Evolutionary conservation across 345 rosid genomes (phyloP).

Genomic region (Balakata baccata): DNA sequence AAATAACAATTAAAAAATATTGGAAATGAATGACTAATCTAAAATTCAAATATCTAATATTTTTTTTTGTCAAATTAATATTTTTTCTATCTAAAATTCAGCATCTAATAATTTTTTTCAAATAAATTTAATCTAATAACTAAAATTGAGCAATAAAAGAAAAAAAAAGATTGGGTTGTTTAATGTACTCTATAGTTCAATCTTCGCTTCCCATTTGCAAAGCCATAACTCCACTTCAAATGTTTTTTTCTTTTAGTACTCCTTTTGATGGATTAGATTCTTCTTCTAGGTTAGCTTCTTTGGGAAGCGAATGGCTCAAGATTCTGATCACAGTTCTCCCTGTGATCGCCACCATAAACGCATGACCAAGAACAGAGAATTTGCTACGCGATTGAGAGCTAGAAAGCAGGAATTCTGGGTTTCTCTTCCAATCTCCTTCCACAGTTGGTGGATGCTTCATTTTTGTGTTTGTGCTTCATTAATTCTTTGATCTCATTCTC

Average conservation of each 20-base stretch:
- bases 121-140: no score
- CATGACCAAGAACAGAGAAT: conserved; percentile 80
- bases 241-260: conserved; percentile 27
- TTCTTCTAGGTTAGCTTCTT: conserved; percentile 26
- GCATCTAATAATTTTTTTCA: no score
- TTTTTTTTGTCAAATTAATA: no score
- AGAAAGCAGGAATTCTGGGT: conserved; percentile 51
- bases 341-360: conserved; percentile 56
- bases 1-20: no score
- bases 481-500: not conserved
- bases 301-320: conserved; percentile 49
- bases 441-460: no score
- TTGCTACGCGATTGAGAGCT: conserved; percentile 84
- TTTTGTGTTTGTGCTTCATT: not conserved
- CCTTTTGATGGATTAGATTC: conserved; percentile 40
- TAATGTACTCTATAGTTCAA: no score
- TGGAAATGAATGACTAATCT: no score
- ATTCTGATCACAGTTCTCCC: conserved; percentile 31
- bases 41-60: no score
- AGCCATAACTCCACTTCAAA: conserved; percentile 22
- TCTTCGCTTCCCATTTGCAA: conserved; percentile 30
- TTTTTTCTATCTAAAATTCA: no score
- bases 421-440: no score
- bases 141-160: no score
- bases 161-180: no score